These are phyloP conservation scores for Leccinum ochraceum DNA, from an alignment of 768 basidiomycete species.

Conservation along the genomic window DNA sequence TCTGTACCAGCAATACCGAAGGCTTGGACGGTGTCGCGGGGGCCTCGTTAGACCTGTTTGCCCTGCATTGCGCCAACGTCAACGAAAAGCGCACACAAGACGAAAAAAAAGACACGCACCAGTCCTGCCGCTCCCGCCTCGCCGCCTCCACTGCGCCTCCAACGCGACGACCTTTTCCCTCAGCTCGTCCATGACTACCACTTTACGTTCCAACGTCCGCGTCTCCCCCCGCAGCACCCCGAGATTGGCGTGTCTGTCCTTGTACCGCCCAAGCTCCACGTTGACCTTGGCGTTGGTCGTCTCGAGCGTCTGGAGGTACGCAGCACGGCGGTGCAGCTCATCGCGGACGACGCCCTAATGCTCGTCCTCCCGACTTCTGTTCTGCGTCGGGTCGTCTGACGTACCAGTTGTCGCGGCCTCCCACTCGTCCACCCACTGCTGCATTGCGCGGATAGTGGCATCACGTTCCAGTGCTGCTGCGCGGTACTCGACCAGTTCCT, in stretches of 20 bases:
- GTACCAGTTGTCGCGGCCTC: conserved; percentile 26
- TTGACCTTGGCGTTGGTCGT: conserved; percentile 54
- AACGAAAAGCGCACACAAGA: too few species aligned
- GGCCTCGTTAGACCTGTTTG: conserved; percentile 33
- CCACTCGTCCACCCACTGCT: conserved; percentile 49
- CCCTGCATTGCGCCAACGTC: conserved; percentile 31
- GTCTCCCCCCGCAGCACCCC: conserved; percentile 80
- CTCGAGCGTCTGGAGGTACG: conserved; percentile 62
- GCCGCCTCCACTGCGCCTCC: conserved; percentile 69
- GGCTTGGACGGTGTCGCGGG: conserved; percentile 43
- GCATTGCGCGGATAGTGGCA: conserved; percentile 44
- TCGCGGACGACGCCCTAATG: conserved; percentile 65
- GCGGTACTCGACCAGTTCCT: conserved; percentile 44
- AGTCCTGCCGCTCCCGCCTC: conserved; percentile 55
- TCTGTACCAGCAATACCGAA: conserved; percentile 41
- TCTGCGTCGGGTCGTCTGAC: conserved; percentile 23
- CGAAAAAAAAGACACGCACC: conserved; percentile 37
- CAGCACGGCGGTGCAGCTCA: conserved; percentile 66
- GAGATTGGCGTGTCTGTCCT: conserved; percentile 55
- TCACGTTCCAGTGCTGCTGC: conserved; percentile 42
- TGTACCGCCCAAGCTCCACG: conserved; percentile 52
- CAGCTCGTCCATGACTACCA: conserved; percentile 51
- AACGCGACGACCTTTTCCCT: conserved; percentile 54
- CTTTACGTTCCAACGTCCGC: conserved; percentile 55
- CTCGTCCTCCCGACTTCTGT: conserved; percentile 42